Percentiles rank a stretch among this genome's conserved stretches.
Evolutionary conservation across 371 early-diverging fungal species (phyloP).

Genomic region (Syncephalis fuscata): DNA sequence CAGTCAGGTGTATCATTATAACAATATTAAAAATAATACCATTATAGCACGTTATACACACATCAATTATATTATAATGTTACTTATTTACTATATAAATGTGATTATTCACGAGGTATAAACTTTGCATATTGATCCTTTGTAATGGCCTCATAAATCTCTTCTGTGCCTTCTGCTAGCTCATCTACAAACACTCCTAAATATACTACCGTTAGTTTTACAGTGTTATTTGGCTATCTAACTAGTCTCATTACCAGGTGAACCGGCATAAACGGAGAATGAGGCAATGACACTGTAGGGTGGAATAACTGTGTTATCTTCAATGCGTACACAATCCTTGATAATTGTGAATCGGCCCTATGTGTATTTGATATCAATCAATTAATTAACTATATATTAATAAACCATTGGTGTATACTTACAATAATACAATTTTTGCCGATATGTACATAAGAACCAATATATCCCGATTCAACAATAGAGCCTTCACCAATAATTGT

Average conservation of each 20-base stretch:
- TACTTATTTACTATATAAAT: neutral
- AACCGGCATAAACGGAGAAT: constrained; percentile 69
- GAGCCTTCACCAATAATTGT: constrained; percentile 78
- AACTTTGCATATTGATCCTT: constrained; percentile 69
- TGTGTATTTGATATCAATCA: neutral
- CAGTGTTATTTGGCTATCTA: too few species aligned
- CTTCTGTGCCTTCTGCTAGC: constrained; percentile 73
- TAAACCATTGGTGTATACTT: constrained; percentile 12
- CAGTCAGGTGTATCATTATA: neutral
- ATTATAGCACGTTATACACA: neutral
- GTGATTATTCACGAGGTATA: constrained; percentile 25
- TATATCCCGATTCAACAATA: constrained; percentile 83
- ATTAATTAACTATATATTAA: neutral
- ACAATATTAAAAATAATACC: neutral
- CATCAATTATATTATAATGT: neutral
- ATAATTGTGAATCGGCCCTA: constrained; percentile 90
- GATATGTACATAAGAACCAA: constrained; percentile 78
- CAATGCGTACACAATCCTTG: constrained; percentile 80
- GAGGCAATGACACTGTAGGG: constrained; percentile 85
- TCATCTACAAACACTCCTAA: constrained; percentile 49
- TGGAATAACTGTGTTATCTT: constrained; percentile 81
- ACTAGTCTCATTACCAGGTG: constrained; percentile 36
- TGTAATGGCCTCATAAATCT: constrained; percentile 47
- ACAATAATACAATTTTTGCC: constrained; percentile 90
- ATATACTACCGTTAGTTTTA: neutral